phyloP scores from a whole-genome alignment of 2,329 filamentous ascomycete genomes.

The Epichloe coenophiala region DNA sequence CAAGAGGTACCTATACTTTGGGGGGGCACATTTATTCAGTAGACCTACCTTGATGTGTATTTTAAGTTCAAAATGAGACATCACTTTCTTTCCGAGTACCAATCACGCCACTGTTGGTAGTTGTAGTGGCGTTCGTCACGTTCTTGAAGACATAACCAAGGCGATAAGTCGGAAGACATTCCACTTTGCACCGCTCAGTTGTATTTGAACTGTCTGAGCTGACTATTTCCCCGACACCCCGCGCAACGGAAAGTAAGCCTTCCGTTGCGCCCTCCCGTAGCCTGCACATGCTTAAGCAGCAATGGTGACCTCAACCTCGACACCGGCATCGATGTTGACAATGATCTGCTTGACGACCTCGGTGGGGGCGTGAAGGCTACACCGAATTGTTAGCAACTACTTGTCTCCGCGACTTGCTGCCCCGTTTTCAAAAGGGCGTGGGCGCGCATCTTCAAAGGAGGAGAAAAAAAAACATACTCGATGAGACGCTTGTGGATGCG shows the following conservation, averaged over 20 bases:
- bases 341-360: constrained; percentile 97
- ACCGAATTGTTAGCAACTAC: constrained; percentile 9
- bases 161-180: neutral
- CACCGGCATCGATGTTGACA: constrained; percentile 88
- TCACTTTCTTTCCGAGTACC: too few relatives aligned
- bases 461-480: constrained; percentile 44
- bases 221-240: neutral
- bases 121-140: too few relatives aligned
- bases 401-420: neutral
- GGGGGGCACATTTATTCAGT: too few relatives aligned
- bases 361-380: constrained; percentile 82
- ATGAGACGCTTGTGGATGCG: constrained; percentile 98
- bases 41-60: too few relatives aligned
- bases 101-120: too few relatives aligned
- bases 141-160: neutral
- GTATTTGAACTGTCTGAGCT: constrained; percentile 4
- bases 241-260: neutral
- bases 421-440: neutral
- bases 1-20: too few relatives aligned
- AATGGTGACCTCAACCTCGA: constrained; percentile 88
- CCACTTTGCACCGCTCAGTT: neutral
- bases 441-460: too few relatives aligned
- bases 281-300: constrained; percentile 47
- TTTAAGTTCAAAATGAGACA: too few relatives aligned
- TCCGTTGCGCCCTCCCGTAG: neutral